A percentile compares a stretch with the other conserved stretches of the same genome.
Evolutionary conservation across 2,329 filamentous ascomycete genomes (phyloP).

Genomic region (Raffaelea deltoideospora): DNA sequence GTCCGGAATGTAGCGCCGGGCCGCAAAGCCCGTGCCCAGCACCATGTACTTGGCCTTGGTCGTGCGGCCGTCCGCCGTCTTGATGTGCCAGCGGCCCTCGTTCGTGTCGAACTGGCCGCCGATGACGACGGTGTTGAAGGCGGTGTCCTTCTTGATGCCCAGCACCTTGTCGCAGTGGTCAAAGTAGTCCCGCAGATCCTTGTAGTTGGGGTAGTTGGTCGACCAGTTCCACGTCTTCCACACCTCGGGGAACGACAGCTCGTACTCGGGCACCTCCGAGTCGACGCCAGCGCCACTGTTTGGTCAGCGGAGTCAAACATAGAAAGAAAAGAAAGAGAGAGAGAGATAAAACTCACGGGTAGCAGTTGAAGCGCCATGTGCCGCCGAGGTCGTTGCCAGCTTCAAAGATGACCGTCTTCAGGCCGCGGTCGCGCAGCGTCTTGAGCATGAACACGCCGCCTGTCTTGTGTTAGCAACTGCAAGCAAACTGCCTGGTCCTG

Average conservation of each 20-base stretch:
- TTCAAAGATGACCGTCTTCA: slow-evolving; percentile 34
- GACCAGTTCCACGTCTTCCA: slow-evolving; percentile 43
- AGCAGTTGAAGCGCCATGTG: slow-evolving; percentile 41
- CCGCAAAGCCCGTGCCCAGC: slow-evolving; percentile 39
- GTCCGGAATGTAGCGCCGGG: slow-evolving; percentile 45
- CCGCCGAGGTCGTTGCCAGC: slow-evolving; percentile 35
- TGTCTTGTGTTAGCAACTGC: slow-evolving; percentile 1
- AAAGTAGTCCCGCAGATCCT: slow-evolving; percentile 42
- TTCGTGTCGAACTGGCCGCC: slow-evolving; percentile 33
- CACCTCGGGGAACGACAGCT: slow-evolving; percentile 35
- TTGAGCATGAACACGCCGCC: slow-evolving; percentile 36
- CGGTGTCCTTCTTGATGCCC: slow-evolving; percentile 38
- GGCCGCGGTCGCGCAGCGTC: slow-evolving; percentile 31
- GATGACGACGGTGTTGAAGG: slow-evolving; percentile 40
- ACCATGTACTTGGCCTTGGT: slow-evolving; percentile 36
- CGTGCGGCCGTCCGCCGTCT: slow-evolving; percentile 30
- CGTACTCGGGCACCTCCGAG: slow-evolving; percentile 35
- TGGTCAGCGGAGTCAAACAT: background rate
- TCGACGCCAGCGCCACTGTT: slow-evolving; percentile 37
- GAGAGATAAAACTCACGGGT: slow-evolving; percentile 21
- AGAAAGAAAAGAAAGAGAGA: too few species aligned
- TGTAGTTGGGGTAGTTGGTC: slow-evolving; percentile 32
- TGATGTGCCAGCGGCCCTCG: slow-evolving; percentile 31
- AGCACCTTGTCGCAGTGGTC: slow-evolving; percentile 40
- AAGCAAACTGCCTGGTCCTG: background rate